Conservation (phyloP, 305 asterid species). For the Fraxinus sp. region DNA sequence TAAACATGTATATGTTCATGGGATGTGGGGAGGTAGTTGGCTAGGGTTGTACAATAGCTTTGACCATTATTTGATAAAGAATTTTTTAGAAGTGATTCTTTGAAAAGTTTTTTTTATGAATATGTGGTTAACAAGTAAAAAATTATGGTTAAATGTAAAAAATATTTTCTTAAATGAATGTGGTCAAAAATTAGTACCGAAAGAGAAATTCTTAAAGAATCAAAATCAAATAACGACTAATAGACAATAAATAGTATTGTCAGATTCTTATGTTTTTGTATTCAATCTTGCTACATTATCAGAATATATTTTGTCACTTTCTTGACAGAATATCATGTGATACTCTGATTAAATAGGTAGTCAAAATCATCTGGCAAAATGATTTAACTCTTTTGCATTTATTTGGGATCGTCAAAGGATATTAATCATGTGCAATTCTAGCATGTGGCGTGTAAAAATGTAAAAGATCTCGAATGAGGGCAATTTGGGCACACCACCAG, state of each 20-base stretch:
- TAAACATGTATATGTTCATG: not conserved
- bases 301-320: too few relatives aligned
- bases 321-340: too few relatives aligned
- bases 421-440: not conserved
- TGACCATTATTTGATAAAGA: not conserved
- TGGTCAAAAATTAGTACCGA: not conserved
- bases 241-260: not conserved
- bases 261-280: not conserved
- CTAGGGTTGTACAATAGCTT: not conserved
- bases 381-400: too few relatives aligned
- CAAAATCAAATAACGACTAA: not conserved
- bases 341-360: too few relatives aligned
- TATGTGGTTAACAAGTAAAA: too few relatives aligned
- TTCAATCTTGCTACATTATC: too few relatives aligned
- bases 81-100: not conserved
- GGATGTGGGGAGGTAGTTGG: not conserved
- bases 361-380: too few relatives aligned
- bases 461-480: not conserved
- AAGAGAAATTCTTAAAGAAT: not conserved
- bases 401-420: not conserved
- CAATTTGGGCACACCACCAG: not conserved
- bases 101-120: not conserved
- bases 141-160: not conserved
- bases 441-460: not conserved
- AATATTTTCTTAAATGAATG: not conserved